Evolutionary conservation across 768 basidiomycete species (phyloP).

Genomic region (Termitomyces sp.): DNA sequence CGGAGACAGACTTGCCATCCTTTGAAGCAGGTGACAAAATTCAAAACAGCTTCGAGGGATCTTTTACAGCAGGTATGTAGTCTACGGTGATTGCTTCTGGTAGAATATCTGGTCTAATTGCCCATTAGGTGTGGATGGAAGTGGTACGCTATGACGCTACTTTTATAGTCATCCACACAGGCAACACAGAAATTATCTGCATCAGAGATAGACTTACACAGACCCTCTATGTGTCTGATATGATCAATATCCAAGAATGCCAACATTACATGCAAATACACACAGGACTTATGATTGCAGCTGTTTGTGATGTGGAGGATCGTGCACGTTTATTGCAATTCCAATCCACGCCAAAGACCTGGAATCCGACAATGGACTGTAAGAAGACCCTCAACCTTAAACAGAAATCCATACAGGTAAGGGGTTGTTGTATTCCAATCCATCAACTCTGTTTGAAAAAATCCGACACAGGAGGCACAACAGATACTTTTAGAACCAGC

Average conservation of each 20-base stretch:
- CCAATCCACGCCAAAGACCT: too few relatives aligned
- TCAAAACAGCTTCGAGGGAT: too few relatives aligned
- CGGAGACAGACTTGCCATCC: too few relatives aligned
- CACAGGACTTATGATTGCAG: not conserved
- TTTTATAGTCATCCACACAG: slow-evolving; percentile 3
- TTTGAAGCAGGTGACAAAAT: too few relatives aligned
- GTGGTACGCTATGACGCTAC: slow-evolving; percentile 3
- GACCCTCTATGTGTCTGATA: slow-evolving; percentile 3
- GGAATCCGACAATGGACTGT: too few relatives aligned
- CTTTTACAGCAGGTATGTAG: too few relatives aligned
- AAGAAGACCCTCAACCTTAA: too few relatives aligned
- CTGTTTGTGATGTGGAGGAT: not conserved
- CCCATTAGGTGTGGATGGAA: slow-evolving; percentile 5
- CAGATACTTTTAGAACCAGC: not conserved
- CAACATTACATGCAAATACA: not conserved
- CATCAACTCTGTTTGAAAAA: too few relatives aligned
- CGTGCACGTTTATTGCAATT: not conserved
- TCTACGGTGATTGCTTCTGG: too few relatives aligned
- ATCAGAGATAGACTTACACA: not conserved
- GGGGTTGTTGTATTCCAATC: too few relatives aligned
- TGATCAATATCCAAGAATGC: not conserved
- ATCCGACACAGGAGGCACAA: not conserved
- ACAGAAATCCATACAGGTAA: too few relatives aligned
- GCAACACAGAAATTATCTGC: slow-evolving; percentile 3
- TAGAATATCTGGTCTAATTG: too few relatives aligned